phyloP scores from a whole-genome alignment of 2,329 filamentous ascomycete genomes.

The Scleromitrula shiraiana region DNA sequence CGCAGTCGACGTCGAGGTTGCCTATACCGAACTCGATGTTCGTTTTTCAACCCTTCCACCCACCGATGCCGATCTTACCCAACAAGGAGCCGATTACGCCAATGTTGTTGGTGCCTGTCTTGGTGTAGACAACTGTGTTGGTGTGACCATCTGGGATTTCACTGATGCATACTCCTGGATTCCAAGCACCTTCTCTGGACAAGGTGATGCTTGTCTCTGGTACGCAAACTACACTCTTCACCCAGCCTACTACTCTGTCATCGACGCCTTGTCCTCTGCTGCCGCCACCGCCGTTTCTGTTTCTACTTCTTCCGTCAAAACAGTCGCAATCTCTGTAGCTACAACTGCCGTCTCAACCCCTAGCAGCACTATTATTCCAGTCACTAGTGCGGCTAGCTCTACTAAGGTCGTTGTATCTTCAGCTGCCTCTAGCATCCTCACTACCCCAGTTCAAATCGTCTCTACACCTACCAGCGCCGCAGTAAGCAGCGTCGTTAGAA shows the following conservation, averaged over 20 bases:
- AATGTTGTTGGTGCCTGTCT: conserved; percentile 24
- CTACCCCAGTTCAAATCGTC: no score
- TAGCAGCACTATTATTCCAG: background rate
- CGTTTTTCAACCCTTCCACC: conserved; percentile 40
- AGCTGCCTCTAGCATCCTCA: no score
- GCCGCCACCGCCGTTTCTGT: background rate
- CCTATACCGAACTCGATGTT: conserved; percentile 56
- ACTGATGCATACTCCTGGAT: conserved; percentile 34
- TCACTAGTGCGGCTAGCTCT: no score
- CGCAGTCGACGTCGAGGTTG: conserved; percentile 46
- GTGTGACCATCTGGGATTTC: conserved; percentile 28
- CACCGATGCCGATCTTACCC: conserved; percentile 32
- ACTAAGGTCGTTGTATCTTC: background rate
- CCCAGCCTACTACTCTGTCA: conserved; percentile 35
- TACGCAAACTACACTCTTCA: conserved; percentile 36
- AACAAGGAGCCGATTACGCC: conserved; percentile 43
- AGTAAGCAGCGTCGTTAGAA: background rate
- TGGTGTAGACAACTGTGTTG: conserved; percentile 19
- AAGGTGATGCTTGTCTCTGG: conserved; percentile 37
- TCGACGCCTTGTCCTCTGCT: conserved; percentile 27
- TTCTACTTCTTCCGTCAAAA: background rate
- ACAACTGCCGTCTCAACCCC: background rate
- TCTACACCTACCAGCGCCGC: no score
- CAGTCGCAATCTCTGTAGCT: background rate
- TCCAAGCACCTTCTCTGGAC: conserved; percentile 34